These are phyloP conservation scores for Echinosophora koreensis DNA, from an alignment of 306 rosid genomes.

Conservation along the genomic window DNA sequence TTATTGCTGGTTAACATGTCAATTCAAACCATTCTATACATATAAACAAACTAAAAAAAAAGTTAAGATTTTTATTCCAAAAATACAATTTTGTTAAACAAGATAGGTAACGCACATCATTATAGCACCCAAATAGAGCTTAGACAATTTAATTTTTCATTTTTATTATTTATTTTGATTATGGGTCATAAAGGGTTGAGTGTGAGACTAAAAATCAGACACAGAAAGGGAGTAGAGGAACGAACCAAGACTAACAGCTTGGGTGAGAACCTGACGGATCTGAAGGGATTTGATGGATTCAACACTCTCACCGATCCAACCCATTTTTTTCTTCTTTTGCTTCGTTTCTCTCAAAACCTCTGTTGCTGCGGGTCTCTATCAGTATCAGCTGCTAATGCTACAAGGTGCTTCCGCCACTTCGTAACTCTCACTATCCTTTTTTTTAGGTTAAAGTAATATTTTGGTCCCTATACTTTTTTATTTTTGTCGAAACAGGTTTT, in stretches of 20 bases:
- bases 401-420: too few relatives aligned
- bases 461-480: too few relatives aligned
- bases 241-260: slow-evolving; percentile 86
- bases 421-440: too few relatives aligned
- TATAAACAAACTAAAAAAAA: neutral
- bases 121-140: neutral
- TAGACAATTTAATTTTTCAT: neutral
- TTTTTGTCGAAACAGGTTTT: neutral
- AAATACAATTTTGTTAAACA: neutral
- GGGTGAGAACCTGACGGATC: slow-evolving; percentile 87
- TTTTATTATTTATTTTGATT: neutral
- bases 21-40: neutral
- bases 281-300: slow-evolving; percentile 84
- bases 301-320: slow-evolving; percentile 74
- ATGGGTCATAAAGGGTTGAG: neutral
- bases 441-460: too few relatives aligned
- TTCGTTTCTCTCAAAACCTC: neutral
- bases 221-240: slow-evolving; percentile 17
- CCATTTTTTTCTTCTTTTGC: slow-evolving; percentile 52
- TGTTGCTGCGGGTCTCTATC: neutral
- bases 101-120: neutral
- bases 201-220: neutral
- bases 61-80: neutral
- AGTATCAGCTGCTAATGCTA: neutral
- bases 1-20: neutral